Evolutionary conservation across 805 yeast genomes (phyloP).

Genomic region (Suhomyces pyralidae): DNA sequence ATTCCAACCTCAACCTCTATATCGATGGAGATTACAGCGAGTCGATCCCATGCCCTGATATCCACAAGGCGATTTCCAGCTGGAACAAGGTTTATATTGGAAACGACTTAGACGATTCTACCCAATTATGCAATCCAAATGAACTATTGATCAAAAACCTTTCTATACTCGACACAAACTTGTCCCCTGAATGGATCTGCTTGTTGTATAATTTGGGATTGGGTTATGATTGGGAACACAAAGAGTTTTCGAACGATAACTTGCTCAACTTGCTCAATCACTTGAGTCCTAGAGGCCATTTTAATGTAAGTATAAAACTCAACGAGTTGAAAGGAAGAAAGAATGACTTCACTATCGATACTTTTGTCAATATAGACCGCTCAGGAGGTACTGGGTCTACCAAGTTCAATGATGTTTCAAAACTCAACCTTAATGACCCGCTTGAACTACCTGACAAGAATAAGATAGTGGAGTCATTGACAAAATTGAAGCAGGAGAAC

Average conservation of each 20-base stretch:
- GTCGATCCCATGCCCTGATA: conserved; percentile 37
- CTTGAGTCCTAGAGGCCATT: conserved; percentile 35
- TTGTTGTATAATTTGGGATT: conserved; percentile 43
- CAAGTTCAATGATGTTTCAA: background rate
- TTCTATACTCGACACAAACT: conserved; percentile 33
- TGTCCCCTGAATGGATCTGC: conserved; percentile 51
- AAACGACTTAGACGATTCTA: conserved; percentile 5
- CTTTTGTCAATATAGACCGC: background rate
- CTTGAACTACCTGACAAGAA: conserved; percentile 11
- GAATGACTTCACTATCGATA: background rate
- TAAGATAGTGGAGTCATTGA: conserved; percentile 14
- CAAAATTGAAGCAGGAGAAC: conserved; percentile 16
- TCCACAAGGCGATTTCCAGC: conserved; percentile 21
- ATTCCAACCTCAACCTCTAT: conserved; percentile 40
- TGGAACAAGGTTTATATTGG: conserved; percentile 42
- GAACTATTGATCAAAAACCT: conserved; percentile 38
- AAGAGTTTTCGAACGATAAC: conserved; percentile 32
- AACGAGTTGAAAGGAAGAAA: conserved; percentile 22
- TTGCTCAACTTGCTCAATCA: conserved; percentile 40
- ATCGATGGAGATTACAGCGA: conserved; percentile 50
- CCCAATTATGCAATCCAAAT: conserved; percentile 11
- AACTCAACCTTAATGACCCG: background rate
- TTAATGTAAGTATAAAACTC: conserved; percentile 32
- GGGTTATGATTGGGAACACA: conserved; percentile 49
- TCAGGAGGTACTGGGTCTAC: background rate